These are phyloP conservation scores for Metarhizium humberi DNA, from an alignment of 2,329 filamentous ascomycete genomes.

Conservation along the genomic window DNA sequence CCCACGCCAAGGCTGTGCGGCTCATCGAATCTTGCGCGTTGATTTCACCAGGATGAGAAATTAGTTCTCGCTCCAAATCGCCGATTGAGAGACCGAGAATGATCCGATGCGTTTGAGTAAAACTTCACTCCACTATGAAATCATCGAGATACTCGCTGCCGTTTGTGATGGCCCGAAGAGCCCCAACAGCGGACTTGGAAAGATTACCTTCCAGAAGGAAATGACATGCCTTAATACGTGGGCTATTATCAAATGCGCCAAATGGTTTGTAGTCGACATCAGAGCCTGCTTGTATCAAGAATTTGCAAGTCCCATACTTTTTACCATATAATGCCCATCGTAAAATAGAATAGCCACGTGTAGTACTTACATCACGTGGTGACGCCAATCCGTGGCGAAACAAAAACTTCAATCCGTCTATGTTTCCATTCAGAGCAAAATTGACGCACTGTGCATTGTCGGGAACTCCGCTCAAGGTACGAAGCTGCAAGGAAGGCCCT, in stretches of 20 bases:
- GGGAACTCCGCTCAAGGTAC: slow-evolving; percentile 18
- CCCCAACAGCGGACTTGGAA: slow-evolving; percentile 7
- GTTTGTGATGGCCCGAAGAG: slow-evolving; percentile 11
- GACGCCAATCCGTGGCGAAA: too few species aligned
- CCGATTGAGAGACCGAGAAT: slow-evolving; percentile 9
- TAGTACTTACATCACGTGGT: slow-evolving; percentile 18
- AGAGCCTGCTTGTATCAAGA: slow-evolving; percentile 18
- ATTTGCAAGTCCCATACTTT: slow-evolving; percentile 19
- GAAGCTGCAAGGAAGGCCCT: slow-evolving; percentile 16
- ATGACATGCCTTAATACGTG: slow-evolving; percentile 13
- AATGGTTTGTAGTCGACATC: slow-evolving; percentile 18
- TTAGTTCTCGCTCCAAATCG: slow-evolving; percentile 8
- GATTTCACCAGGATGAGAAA: slow-evolving; percentile 5
- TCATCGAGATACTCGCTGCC: slow-evolving; percentile 13
- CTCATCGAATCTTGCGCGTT: slow-evolving; percentile 12
- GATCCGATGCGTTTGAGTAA: slow-evolving; percentile 11
- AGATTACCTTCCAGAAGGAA: slow-evolving; percentile 13
- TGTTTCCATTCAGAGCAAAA: slow-evolving; percentile 17
- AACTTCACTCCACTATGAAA: slow-evolving; percentile 10
- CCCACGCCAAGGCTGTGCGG: slow-evolving; percentile 12
- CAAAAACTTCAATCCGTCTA: too few species aligned
- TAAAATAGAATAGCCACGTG: slow-evolving; percentile 22
- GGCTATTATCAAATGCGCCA: slow-evolving; percentile 8
- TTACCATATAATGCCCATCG: slow-evolving; percentile 24
- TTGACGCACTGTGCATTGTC: slow-evolving; percentile 20